These are phyloP conservation scores for Serendipita sp. DNA, from an alignment of 768 basidiomycete species.

Conservation along the genomic window DNA sequence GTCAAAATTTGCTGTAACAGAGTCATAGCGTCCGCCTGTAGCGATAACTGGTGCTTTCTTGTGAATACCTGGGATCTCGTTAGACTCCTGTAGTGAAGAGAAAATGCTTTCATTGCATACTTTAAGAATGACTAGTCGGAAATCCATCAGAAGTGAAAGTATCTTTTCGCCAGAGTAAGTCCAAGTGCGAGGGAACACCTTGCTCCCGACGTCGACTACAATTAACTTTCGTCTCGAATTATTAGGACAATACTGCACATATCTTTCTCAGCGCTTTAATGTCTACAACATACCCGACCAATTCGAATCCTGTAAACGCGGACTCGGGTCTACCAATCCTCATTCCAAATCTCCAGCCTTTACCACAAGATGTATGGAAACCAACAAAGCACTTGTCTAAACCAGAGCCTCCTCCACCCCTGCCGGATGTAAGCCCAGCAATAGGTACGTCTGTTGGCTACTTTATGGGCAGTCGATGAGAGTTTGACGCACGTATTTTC, in stretches of 20 bases:
- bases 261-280: no score
- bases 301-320: neutral
- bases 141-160: neutral
- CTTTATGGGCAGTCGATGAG: neutral
- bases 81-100: neutral
- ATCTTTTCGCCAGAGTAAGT: neutral
- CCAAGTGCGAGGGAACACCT: no score
- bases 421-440: neutral
- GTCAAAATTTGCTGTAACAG: slow-evolving; percentile 58
- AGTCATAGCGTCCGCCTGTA: slow-evolving; percentile 62
- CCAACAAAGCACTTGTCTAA: slow-evolving; percentile 1
- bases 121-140: slow-evolving; percentile 12
- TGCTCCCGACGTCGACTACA: neutral
- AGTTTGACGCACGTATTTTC: neutral
- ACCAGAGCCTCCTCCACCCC: slow-evolving; percentile 1
- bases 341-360: neutral
- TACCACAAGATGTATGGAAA: slow-evolving; percentile 1
- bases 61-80: neutral
- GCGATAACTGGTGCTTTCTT: slow-evolving; percentile 27
- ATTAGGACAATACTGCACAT: no score
- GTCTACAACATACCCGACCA: no score
- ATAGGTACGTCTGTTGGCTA: neutral
- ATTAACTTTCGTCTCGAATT: neutral
- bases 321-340: neutral
- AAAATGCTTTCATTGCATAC: slow-evolving; percentile 8